Evolutionary conservation across 306 rosid genomes (phyloP).

Genomic region (Glycine latifolia): DNA sequence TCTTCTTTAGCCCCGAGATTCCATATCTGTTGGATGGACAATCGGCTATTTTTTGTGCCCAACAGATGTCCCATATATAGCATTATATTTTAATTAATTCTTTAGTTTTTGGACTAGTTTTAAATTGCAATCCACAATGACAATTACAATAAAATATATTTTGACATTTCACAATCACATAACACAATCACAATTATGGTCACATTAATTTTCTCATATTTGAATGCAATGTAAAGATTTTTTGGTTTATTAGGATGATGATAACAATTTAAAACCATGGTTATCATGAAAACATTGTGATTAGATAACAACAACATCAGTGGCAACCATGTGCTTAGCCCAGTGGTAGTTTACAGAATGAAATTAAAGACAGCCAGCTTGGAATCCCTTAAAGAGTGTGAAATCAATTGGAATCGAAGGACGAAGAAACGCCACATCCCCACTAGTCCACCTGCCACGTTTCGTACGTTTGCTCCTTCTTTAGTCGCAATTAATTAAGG

Average conservation of each 20-base stretch:
- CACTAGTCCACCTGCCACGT: slow-evolving; percentile 58
- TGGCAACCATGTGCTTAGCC: slow-evolving; percentile 72
- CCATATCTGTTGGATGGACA: slow-evolving; percentile 46
- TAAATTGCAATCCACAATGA: too few relatives aligned
- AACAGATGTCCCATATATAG: slow-evolving; percentile 51
- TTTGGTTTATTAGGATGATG: too few relatives aligned
- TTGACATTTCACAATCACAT: too few relatives aligned
- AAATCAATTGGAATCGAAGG: slow-evolving; percentile 46
- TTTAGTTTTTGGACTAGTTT: too few relatives aligned
- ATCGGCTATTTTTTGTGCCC: slow-evolving; percentile 35
- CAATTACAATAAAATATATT: too few relatives aligned
- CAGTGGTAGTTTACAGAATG: slow-evolving; percentile 51
- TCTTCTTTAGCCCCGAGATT: slow-evolving; percentile 48
- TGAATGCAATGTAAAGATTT: too few relatives aligned
- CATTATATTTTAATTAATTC: slow-evolving; percentile 26
- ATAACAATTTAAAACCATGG: too few relatives aligned
- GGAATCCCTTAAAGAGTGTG: slow-evolving; percentile 65
- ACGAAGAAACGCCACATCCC: slow-evolving; percentile 65
- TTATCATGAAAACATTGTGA: not conserved
- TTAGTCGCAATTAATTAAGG: slow-evolving; percentile 48
- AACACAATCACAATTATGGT: too few relatives aligned
- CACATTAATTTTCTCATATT: too few relatives aligned
- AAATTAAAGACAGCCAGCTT: slow-evolving; percentile 57
- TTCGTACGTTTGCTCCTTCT: slow-evolving; percentile 51
- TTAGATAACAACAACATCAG: slow-evolving; percentile 38